Evolutionary conservation across 2,329 filamentous ascomycete species (phyloP), one percentile per base, ranked within the genome.

Genomic region (Podosphaera fusca): DNA sequence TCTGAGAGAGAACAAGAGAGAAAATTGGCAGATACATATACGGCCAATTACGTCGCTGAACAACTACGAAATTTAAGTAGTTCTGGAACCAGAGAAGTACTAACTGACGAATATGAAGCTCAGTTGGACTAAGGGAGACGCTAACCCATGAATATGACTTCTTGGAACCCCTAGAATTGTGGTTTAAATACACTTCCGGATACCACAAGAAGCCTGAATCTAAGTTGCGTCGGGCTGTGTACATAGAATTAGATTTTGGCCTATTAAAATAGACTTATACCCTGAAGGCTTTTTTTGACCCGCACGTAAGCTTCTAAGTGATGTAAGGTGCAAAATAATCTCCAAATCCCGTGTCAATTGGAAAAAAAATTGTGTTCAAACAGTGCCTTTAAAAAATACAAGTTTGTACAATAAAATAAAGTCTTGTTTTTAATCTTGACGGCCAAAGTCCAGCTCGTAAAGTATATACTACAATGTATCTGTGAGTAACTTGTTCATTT

Each of bases 401-500:
- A 6, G 10, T 38, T 4, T 10, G n/a, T 30, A 2, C 47, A 50
- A 50, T 30, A 50, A 10, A 10, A 10, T 33, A 50, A 21, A 2
- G 9, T 52, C 49, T 52, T 5, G 34, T 52, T 10, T 34, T 34
- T 8, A n/a, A 7, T 36, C 50, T 29, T 53, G 1, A 53, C 50
- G 36, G 10, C 10, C 14, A 29, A 33, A 53, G 29, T 14, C 33
- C 4, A 42, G 10, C 38, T 14, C 10, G 10, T 42, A 55, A 51
- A 58, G 56, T 55, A 51, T 61, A 58, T 73, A 88, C 86, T 95
- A 98, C 85, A 98, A 78, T 73, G 84, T 79, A 75, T 98, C 92
- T 66, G 80, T 89, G 70, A 98, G 85, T 71, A 95, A 83, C 84
- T 96, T 98, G 87, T 98, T 98, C 81, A 98, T 87, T 82, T 88